Evolutionary conservation across 441 rosid genomes (phyloP).

Genomic region (Pelargonium australe): DNA sequence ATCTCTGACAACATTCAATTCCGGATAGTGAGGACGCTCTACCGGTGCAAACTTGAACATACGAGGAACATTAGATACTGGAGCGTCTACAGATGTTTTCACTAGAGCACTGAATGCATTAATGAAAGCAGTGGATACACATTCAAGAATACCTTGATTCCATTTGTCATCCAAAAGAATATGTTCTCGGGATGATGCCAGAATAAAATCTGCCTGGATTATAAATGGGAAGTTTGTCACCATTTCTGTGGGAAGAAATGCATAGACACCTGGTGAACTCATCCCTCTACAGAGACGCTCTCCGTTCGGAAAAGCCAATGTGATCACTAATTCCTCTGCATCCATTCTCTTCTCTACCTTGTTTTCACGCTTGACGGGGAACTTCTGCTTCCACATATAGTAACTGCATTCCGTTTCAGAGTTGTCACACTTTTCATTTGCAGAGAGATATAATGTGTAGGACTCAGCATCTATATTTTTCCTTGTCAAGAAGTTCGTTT

Average conservation of each 20-base stretch:
- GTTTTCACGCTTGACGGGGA: slow-evolving; percentile 47
- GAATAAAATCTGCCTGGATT: slow-evolving; percentile 62
- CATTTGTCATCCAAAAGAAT: slow-evolving; percentile 51
- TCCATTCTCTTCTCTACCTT: slow-evolving; percentile 58
- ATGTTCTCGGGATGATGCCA: slow-evolving; percentile 60
- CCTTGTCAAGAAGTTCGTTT: slow-evolving; percentile 41
- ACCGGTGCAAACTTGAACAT: slow-evolving; percentile 57
- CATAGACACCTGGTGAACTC: slow-evolving; percentile 56
- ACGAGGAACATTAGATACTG: slow-evolving; percentile 40
- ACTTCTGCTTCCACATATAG: slow-evolving; percentile 66
- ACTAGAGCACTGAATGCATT: slow-evolving; percentile 53
- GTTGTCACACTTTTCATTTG: slow-evolving; percentile 21
- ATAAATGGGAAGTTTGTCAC: slow-evolving; percentile 63
- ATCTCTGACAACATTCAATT: slow-evolving; percentile 44
- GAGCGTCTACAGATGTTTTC: slow-evolving; percentile 41
- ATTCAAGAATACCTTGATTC: slow-evolving; percentile 71
- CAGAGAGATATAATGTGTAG: slow-evolving; percentile 50
- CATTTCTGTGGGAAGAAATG: slow-evolving; percentile 79
- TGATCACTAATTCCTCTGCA: slow-evolving; percentile 57
- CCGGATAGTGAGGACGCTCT: slow-evolving; percentile 26
- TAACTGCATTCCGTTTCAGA: slow-evolving; percentile 39
- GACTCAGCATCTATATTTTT: slow-evolving; percentile 70
- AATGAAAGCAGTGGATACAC: slow-evolving; percentile 50
- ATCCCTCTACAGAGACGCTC: slow-evolving; percentile 45
- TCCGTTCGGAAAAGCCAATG: slow-evolving; percentile 64